Evolutionary conservation across 2,329 filamentous ascomycete species (phyloP), one percentile per base, ranked within the genome.

Genomic region (Sclerotinia subarctica): DNA sequence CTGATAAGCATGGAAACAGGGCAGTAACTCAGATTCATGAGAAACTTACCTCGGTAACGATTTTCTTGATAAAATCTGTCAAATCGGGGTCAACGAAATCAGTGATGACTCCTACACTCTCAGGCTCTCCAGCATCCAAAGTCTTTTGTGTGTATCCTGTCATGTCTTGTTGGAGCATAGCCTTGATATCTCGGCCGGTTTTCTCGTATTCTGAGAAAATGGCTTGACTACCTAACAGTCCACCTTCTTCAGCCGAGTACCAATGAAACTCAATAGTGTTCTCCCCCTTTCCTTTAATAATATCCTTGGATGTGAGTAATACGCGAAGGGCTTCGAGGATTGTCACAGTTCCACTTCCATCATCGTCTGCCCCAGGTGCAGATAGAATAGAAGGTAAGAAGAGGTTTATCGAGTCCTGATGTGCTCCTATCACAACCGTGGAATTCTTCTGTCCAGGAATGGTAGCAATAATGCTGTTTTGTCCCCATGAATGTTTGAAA

Each of bases 161-260:
- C 94, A 98, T 98, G 79, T 98, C 94, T 80, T 98, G 94, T 82
- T 98, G 94, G 66, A 98, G 86, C 95, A 98, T 98, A 46, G 94
- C 94, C 81, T 94, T 96, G 78, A 98, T 85, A 72, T 94, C 88
- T 35, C 89, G 86, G 44, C 85, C 84, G 29, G 86, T 80, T 77
- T 89, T 87, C 79, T 91, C 89, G 77, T 98, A 98, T 10, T 86
- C 81, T 63, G 86, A 84, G 82, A 97, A 98, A 78, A 98, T 91
- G 66, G 91, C 94, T 78, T 97, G 93, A 75, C 90, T 94, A 69
- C 93, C 93, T 4, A 96, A 85, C 57, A 97, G 83, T 46, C 94
- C 93, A 63, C 90, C 93, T 79, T 97, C 93, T 78, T 97, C 93
- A 15, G 92, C 93, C 56, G 89, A 92, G 81, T 96, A 97, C 93